Conservation (phyloP, 2,329 filamentous ascomycete species). For the Penicillium digitatum region DNA sequence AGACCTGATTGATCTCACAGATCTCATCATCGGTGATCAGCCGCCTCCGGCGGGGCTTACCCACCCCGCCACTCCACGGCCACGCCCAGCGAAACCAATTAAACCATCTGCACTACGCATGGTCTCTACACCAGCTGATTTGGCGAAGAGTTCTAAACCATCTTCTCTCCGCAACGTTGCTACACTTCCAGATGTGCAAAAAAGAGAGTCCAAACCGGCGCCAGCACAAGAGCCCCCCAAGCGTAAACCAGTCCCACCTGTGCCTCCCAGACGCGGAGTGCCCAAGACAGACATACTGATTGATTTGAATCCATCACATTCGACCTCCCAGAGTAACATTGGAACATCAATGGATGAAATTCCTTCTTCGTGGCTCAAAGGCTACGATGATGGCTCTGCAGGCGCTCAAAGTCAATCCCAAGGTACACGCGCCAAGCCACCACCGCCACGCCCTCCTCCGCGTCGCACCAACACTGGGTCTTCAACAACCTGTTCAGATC, state of each 20-base stretch:
- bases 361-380: constrained; percentile 4
- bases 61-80: constrained; percentile 20
- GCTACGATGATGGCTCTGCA: background rate
- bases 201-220: background rate
- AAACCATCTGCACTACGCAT: constrained; percentile 45
- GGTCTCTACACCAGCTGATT: constrained; percentile 25
- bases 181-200: background rate
- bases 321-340: constrained; percentile 28
- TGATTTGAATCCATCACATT: constrained; percentile 18
- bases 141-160: background rate
- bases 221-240: constrained; percentile 24
- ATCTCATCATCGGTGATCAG: constrained; percentile 26
- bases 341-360: constrained; percentile 10
- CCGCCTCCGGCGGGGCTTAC: constrained; percentile 11
- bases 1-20: constrained; percentile 41
- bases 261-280: constrained; percentile 34
- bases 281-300: constrained; percentile 18
- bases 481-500: constrained; percentile 16
- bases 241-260: constrained; percentile 37
- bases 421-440: constrained; percentile 22
- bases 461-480: constrained; percentile 31
- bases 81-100: constrained; percentile 42
- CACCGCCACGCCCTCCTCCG: constrained; percentile 32
- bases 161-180: constrained; percentile 3
- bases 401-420: constrained; percentile 4